Conservation (phyloP, 176 grass and related monocot species). For the Elaeis guineensis region DNA sequence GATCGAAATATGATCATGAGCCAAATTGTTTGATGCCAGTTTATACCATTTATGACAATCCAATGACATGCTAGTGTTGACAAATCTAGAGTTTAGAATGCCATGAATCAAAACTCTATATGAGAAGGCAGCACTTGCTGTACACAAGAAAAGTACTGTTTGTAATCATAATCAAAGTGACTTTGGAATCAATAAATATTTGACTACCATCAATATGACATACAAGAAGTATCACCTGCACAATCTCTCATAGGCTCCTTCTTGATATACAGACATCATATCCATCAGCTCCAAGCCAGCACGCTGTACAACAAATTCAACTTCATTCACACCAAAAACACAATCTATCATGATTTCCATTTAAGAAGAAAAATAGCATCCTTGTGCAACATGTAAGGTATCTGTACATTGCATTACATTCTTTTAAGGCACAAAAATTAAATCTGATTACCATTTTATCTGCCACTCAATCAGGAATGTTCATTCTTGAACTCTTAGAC, state of each 20-base stretch:
- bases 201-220: background rate
- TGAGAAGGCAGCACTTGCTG: too few species aligned
- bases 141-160: too few species aligned
- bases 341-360: too few species aligned
- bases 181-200: background rate
- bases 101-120: background rate
- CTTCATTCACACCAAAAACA: too few species aligned
- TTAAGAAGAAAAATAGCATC: too few species aligned
- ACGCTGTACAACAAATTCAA: constrained; percentile 39
- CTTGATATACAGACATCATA: constrained; percentile 99
- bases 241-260: constrained; percentile 94
- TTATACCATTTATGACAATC: background rate
- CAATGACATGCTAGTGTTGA: background rate
- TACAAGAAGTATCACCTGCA: constrained; percentile 52
- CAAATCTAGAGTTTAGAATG: background rate
- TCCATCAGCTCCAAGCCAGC: constrained; percentile 99
- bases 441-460: too few species aligned
- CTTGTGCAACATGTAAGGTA: too few species aligned
- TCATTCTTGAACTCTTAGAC: too few species aligned
- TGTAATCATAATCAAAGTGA: too few species aligned
- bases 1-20: background rate
- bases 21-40: background rate
- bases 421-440: too few species aligned
- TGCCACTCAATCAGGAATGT: too few species aligned
- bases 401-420: too few species aligned